Percentiles rank a stretch among this genome's conserved stretches.
phyloP scores from a whole-genome alignment of 495 filamentous ascomycete genomes.

The Penicillium cosmopolitanum region DNA sequence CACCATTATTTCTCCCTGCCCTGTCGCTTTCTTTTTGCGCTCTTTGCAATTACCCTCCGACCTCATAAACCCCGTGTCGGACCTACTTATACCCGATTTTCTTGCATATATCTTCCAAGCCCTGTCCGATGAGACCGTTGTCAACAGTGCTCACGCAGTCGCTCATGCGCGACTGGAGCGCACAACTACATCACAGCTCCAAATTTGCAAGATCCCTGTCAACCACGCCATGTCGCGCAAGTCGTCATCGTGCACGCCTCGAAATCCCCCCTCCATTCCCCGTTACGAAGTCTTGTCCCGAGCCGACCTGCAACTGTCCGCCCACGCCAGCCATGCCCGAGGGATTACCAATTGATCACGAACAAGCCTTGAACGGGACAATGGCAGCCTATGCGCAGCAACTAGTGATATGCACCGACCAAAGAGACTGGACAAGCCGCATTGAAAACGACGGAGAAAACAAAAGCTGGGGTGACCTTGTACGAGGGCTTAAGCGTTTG shows the following conservation, averaged over 20 bases:
- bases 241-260: conserved; percentile 33
- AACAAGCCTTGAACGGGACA: conserved; percentile 68
- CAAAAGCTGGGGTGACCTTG: conserved; percentile 58
- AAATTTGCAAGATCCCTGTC: conserved; percentile 30
- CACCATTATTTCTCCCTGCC: neutral
- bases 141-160: conserved; percentile 16
- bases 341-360: conserved; percentile 74
- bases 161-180: conserved; percentile 26
- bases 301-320: conserved; percentile 72
- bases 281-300: conserved; percentile 65
- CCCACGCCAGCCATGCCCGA: conserved; percentile 65
- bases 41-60: too few relatives aligned
- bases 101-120: neutral
- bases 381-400: conserved; percentile 83
- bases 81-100: neutral
- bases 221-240: conserved; percentile 23
- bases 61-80: too few relatives aligned
- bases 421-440: conserved; percentile 73
- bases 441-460: conserved; percentile 65
- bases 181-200: conserved; percentile 9
- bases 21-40: neutral
- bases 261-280: conserved; percentile 49
- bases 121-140: conserved; percentile 9
- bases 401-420: conserved; percentile 79
- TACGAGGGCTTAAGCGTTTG: conserved; percentile 68